Evolutionary conservation across 2,329 filamentous ascomycete species (phyloP), one percentile per base, ranked within the genome.

Genomic region (Ploettnerulaceae sp.): DNA sequence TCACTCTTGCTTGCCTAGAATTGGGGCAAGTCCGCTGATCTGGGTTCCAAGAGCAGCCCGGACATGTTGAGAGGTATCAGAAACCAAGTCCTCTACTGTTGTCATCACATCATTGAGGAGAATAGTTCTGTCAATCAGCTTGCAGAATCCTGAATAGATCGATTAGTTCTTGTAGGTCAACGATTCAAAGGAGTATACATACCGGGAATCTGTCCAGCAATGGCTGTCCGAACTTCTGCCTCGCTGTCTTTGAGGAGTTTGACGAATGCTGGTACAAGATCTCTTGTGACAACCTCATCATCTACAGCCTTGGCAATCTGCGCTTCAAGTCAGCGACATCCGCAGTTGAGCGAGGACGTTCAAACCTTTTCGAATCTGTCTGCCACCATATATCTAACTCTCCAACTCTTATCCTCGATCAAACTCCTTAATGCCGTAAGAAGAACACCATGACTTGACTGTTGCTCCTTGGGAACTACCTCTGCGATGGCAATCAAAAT

Each of bases 341-440:
- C 12, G 12, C 22, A 14, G 18, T 20, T n/a, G 12, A 8, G 4
- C 14, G 9, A 5, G 14, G 15, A 12, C 4, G 3, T 24, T 14
- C 64, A 39, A 64, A 89, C 89, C 85, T 97, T 96, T 70, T 98
- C 93, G 64, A 96, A 98, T 66, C 89, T 82, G 69, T 98, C 93
- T 38, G 93, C 93, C 60, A 98, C 93, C 93, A 98, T 98, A 70
- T 97, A 98, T 66, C 93, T 82, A 51, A 98, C 93, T 64, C 93
- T 83, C 93, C 93, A 98, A 72, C 93, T 97, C 80, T 97, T 98
- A 68, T 98, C 93, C 63, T 96, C 93, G 70, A 98, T 97, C 64
- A 98, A 71, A 70, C 81, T 95, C 61, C 93, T 84, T 63, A 98
- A 72, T 35, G 91, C 89, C 40, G 88, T 91, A 62, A 98, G 75